Evolutionary conservation across 495 filamentous ascomycete genomes (phyloP), one percentile per base, ranked within the genome.

Genomic region (Penicillium alfredii): DNA sequence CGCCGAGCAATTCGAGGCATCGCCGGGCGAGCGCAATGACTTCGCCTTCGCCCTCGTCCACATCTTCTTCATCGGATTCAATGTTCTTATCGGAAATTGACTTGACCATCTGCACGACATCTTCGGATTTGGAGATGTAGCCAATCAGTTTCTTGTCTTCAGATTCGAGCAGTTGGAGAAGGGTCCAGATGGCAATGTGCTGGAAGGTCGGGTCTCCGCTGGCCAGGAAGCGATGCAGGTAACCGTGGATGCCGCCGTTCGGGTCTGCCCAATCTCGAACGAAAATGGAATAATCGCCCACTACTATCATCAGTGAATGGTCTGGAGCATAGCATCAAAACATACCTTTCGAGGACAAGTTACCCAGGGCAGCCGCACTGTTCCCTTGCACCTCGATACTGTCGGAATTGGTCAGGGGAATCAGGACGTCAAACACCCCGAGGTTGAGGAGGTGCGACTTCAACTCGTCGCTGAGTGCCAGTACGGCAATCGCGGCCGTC

Each of bases 301-400:
- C 92, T 97, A 51, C 11, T 25, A 7, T 33, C 18, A 36, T 64
- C 49, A 63, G 40, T 30, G 19, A 24, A 37, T 27, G 15, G 21
- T 7, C 13, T 24, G 5, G 12, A 2, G 13, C 23, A 20, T 12
- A 28, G 21, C 19, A 27, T 23, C 27, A 25, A 12, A 34, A 63
- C 69, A 47, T 70, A 94, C 90, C 89, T 80, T 98, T 98, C 0
- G 90, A 95, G 0, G 89, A 96, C 8, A 98, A 69, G 51, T 98
- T 98, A 23, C 92, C 92, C 21, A 98, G 62, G 12, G 92, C 92
- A 3, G 92, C 92, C 15, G 92, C 92, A 58, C 93, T 97, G 55
- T 98, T 98, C 2, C 92, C 92, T 63, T 98, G 92, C 1, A 98
- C 92, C 66, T 98, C 92, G 27, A 97, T 89, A 50, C 89, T 97